A percentile compares a stretch with the other conserved stretches of the same genome.
Evolutionary conservation across 225 moss, liverwort and hornwort species (phyloP).

Genomic region (Rhytidiadelphus loreus): DNA sequence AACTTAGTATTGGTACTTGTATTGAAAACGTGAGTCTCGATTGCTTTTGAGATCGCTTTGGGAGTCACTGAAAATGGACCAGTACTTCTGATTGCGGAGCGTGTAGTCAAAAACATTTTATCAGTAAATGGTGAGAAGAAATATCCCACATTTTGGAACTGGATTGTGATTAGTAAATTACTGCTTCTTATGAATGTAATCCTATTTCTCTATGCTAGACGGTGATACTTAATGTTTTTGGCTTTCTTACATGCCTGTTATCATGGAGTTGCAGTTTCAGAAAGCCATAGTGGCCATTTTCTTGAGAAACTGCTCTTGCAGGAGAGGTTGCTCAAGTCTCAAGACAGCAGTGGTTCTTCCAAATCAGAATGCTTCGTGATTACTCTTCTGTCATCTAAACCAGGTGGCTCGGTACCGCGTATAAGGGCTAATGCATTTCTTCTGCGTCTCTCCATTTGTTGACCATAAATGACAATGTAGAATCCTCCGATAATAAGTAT

Average conservation of each 20-base stretch:
- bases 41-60: neutral
- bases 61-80: neutral
- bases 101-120: neutral
- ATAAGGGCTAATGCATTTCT: neutral
- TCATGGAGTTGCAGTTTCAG: neutral
- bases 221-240: neutral
- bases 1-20: neutral
- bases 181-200: neutral
- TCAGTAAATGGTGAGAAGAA: neutral
- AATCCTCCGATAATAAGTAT: constrained; percentile 25
- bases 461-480: constrained; percentile 20
- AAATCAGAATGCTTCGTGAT: neutral
- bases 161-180: neutral
- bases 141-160: neutral
- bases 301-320: neutral
- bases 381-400: neutral
- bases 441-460: constrained; percentile 10
- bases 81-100: neutral
- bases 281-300: neutral
- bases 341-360: constrained; percentile 18
- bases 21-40: neutral
- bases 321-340: neutral
- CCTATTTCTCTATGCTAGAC: neutral
- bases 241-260: neutral
- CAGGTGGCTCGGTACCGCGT: neutral